These are phyloP conservation scores for Globisporangium barbulae DNA, from an alignment of 352 stramenopile genomes.

Conservation along the genomic window DNA sequence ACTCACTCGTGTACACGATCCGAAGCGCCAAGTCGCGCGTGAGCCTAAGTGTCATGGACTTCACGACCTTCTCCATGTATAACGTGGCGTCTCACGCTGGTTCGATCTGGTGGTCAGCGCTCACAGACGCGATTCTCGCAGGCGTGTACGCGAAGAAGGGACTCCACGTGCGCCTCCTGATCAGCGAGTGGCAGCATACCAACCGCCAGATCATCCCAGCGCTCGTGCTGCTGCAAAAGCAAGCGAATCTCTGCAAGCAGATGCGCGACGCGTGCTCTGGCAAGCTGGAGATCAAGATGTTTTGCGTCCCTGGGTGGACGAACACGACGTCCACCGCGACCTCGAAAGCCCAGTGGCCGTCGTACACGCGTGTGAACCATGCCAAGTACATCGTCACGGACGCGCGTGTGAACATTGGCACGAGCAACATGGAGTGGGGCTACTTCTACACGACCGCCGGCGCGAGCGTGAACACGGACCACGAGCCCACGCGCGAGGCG, in stretches of 20 bases:
- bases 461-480: conserved; percentile 75
- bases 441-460: conserved; percentile 86
- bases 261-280: conserved; percentile 40
- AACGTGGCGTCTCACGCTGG: conserved; percentile 27
- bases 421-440: conserved; percentile 86
- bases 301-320: conserved; percentile 71
- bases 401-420: conserved; percentile 74
- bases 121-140: conserved; percentile 58
- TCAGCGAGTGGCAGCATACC: conserved; percentile 78
- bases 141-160: conserved; percentile 52
- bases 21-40: conserved; percentile 45
- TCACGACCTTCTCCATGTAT: conserved; percentile 71
- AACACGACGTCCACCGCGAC: conserved; percentile 43
- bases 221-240: conserved; percentile 41
- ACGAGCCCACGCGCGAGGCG: conserved; percentile 42
- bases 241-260: conserved; percentile 41
- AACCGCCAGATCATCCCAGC: conserved; percentile 49
- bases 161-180: conserved; percentile 56
- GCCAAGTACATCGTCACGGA: conserved; percentile 86
- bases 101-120: conserved; percentile 60
- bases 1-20: conserved; percentile 75
- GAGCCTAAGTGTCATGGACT: conserved; percentile 84
- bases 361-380: conserved; percentile 80
- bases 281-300: conserved; percentile 66
- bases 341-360: conserved; percentile 40